Conservation (phyloP, 768 basidiomycete species). For the Leccinum rimulosum region DNA sequence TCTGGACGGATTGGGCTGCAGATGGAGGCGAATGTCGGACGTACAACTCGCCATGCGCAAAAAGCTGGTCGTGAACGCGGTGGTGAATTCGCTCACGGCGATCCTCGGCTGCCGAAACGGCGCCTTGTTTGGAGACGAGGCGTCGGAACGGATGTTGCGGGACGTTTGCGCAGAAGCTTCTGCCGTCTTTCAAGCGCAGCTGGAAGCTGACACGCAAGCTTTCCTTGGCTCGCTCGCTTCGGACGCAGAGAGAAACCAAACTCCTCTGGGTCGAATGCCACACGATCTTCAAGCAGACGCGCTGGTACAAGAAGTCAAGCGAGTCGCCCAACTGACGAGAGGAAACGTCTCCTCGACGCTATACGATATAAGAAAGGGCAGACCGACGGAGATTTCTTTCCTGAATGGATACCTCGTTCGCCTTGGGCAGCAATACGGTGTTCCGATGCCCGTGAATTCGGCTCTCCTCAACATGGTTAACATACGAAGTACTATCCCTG, state of each 20-base stretch:
- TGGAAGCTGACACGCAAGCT: constrained; percentile 37
- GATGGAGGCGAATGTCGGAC: constrained; percentile 64
- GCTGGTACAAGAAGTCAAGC: constrained; percentile 55
- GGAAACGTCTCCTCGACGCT: constrained; percentile 82
- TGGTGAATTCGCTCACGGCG: constrained; percentile 85
- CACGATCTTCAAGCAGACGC: constrained; percentile 40
- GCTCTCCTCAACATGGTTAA: constrained; percentile 58
- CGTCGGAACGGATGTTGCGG: constrained; percentile 44
- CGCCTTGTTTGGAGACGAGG: constrained; percentile 50
- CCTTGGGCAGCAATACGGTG: constrained; percentile 54
- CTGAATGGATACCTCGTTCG: constrained; percentile 79
- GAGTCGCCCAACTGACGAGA: constrained; percentile 55
- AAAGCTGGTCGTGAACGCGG: constrained; percentile 78
- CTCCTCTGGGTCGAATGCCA: constrained; percentile 43
- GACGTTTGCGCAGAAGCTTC: constrained; percentile 74
- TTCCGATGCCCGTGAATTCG: constrained; percentile 57
- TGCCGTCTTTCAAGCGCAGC: constrained; percentile 52
- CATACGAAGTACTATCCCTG: constrained; percentile 53
- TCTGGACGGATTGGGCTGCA: constrained; percentile 52
- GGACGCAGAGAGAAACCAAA: constrained; percentile 20
- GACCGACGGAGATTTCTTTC: constrained; percentile 72
- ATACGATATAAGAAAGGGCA: constrained; percentile 59
- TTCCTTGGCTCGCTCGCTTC: constrained; percentile 26
- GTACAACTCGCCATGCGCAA: constrained; percentile 70
- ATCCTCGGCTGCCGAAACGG: constrained; percentile 81